Base-by-base conservation (phyloP, 179 eudicot species). In the Silene noctiflora region DNA sequence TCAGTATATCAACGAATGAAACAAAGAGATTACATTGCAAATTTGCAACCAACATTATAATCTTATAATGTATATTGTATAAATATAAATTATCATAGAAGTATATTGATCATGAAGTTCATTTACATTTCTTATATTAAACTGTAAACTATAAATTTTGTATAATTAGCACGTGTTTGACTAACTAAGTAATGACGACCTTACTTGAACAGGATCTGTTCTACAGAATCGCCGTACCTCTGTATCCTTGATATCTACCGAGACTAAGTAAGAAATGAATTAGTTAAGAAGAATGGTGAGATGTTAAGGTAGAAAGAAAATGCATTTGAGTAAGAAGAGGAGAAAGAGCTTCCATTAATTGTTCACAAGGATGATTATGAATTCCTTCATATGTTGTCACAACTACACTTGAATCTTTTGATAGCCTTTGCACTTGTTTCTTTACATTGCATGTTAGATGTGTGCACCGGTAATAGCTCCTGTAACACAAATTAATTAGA, bases 311-410 rank as follows among this genome's bases (percentile, higher is more conserved):
- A 3, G 94, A 83, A 13, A 93, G 98, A 66, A 91, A 93, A 69
- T 93, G 96, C 82, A 93, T 87, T 81, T 93, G 98, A 77, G 84
- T 85, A 51, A 93, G 85, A 67, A 93, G 91, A 65, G 98, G 98
- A 74, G 90, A 86, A 61, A 91, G 81, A 39, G 92, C 91, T 84
- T 93, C 98, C 98, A 91, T 93, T 19, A 93, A 84, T 75, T 91
- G 88, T 86, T 93, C 94, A 61, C 90, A 88, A 35, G 98, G 98
- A 79, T 93, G 98, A 76, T 93, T 93, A 73, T 93, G 98, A 78
- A 89, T 80, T 63, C 98, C 98, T 80, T 93, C 96, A 14, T 91
- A 93, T 13, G 98, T 89, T 19, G 98, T 93, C 67, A 87, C 94
- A 1, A 93, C 98, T 11, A 91, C 76, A 80, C 90, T 75, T 7